Percentiles rank a stretch among this genome's conserved stretches.
Evolutionary conservation across 257 asterid species (phyloP).

Genomic region (Solanum bukasovii): DNA sequence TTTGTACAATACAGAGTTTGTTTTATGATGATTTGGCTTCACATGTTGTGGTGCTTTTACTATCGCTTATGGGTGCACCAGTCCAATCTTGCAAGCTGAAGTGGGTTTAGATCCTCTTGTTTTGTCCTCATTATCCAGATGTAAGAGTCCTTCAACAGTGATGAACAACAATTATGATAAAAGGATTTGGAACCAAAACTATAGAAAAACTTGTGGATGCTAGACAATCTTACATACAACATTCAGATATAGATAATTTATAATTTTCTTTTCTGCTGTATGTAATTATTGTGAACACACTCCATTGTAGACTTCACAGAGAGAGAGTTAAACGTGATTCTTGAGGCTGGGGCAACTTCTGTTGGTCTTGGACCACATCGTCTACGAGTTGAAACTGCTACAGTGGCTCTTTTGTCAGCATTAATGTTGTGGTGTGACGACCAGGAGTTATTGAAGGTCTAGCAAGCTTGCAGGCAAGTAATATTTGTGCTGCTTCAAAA

Average conservation of each 20-base stretch:
- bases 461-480: slow-evolving; percentile 31
- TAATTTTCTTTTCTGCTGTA: background rate
- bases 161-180: background rate
- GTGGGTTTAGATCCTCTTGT: background rate
- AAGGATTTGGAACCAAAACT: background rate
- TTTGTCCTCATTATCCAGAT: background rate
- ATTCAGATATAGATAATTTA: background rate
- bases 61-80: background rate
- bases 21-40: background rate
- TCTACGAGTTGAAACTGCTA: slow-evolving; percentile 92
- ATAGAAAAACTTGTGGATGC: background rate
- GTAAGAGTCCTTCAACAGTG: background rate
- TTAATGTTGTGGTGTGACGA: slow-evolving; percentile 78
- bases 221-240: background rate
- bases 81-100: background rate
- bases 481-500: background rate
- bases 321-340: slow-evolving; percentile 48
- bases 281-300: background rate
- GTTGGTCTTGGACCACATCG: slow-evolving; percentile 91
- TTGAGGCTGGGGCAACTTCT: slow-evolving; percentile 65
- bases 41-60: background rate
- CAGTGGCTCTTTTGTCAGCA: slow-evolving; percentile 69
- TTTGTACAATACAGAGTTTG: background rate
- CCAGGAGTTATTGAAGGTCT: slow-evolving; percentile 15
- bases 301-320: slow-evolving; percentile 56